Evolutionary conservation across 495 filamentous ascomycete species (phyloP).

Genomic region (Tuber melanosporum): DNA sequence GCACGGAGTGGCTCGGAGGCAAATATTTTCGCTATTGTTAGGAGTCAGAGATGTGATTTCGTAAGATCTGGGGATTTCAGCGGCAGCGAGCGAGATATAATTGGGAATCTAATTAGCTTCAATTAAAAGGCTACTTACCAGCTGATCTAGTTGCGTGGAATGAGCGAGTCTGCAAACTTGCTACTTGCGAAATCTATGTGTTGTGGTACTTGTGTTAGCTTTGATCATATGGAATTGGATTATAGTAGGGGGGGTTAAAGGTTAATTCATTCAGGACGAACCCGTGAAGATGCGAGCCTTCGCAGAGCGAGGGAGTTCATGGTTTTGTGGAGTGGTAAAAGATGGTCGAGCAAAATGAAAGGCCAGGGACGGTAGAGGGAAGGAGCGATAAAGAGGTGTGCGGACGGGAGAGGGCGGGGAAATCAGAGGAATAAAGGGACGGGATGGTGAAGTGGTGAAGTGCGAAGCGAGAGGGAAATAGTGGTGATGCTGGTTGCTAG

Average conservation of each 20-base stretch:
- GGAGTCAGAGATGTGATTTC: conserved; percentile 16
- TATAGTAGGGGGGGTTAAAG: conserved; percentile 7
- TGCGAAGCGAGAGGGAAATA: conserved; percentile 6
- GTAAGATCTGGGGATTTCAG: neutral
- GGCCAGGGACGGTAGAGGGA: conserved; percentile 4
- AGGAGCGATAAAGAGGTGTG: neutral
- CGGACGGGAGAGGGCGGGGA: neutral
- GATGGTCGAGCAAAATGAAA: conserved; percentile 9
- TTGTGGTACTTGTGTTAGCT: neutral
- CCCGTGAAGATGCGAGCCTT: conserved; percentile 57
- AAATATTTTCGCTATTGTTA: conserved; percentile 62
- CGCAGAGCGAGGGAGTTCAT: conserved; percentile 54
- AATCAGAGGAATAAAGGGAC: neutral
- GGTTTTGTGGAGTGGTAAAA: conserved; percentile 1
- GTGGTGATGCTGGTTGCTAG: neutral
- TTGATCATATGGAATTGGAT: conserved; percentile 12
- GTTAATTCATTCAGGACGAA: conserved; percentile 41
- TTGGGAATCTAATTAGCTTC: neutral
- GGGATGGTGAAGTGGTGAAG: neutral
- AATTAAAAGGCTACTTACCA: conserved; percentile 50
- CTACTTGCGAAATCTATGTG: conserved; percentile 19
- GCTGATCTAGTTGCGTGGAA: conserved; percentile 82
- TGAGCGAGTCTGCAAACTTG: conserved; percentile 52
- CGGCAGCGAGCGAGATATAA: conserved; percentile 10
- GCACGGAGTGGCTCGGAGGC: conserved; percentile 76